Base-by-base conservation (phyloP, 83 land plant species). In the Picea abies region DNA sequence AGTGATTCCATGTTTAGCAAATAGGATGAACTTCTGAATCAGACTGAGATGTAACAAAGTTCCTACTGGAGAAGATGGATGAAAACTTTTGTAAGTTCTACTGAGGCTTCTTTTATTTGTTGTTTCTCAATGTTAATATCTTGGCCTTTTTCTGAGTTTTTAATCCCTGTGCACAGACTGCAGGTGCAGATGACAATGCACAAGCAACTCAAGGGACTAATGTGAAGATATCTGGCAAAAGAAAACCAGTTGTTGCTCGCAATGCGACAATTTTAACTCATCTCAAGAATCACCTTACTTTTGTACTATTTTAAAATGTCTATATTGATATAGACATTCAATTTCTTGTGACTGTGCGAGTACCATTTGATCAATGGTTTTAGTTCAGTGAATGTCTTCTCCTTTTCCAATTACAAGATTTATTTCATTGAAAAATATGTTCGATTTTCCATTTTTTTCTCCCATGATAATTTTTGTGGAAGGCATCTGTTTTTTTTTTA, bases 51-150 rank as follows among this genome's bases (percentile, higher is more conserved):
- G 25, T 95, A 88, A 85, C 97, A 4, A 85, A 93, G 69, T 95
- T 90, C 69, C 83, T 95, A 70, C 86, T 91, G n/a, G 97, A 95
- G 68, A 88, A 93, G 79, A 95, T 95, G 97, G 95, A 91, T 37
- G 91, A 86, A 80, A 93, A 90, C 68, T 44, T 23, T 60, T 80
- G 93, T 92, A 82, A 81, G 62, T 41, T 73, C 26, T 73, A 20
- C 41, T 1, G 20, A 22, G 58, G 14, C 14, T 73, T 2, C 22
- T 73, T n/a, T 19, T n/a, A 6, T 44, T 10, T 73, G 15, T 20
- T 73, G 15, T 44, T 73, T 72, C 26, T 73, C 3, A 7, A 70
- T 73, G 14, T 71, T 9, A 39, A 10, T 14, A 44, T 44, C 20
- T 8, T 73, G 23, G 3, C 25, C 49, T 2, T 26, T 44, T 73